Percentiles rank a stretch among this genome's conserved stretches.
These are phyloP conservation scores for Pseudohalonectria lignicola DNA, from an alignment of 2,329 filamentous ascomycete species.

Conservation along the genomic window DNA sequence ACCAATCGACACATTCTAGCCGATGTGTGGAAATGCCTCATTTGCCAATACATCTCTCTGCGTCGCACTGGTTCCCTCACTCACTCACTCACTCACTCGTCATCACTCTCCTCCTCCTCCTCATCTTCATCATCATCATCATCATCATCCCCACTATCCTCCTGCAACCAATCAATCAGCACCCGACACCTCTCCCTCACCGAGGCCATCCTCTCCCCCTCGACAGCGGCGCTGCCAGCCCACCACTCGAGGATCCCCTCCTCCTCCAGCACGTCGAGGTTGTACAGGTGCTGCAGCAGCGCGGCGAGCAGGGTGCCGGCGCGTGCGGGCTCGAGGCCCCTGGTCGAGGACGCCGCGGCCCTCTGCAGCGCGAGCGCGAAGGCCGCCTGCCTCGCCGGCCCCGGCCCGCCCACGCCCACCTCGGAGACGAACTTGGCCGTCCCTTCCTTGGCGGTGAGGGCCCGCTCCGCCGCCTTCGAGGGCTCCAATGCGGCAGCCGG, in stretches of 20 bases:
- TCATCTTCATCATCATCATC: conserved; percentile 46
- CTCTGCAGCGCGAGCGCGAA: conserved; percentile 74
- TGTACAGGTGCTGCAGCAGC: conserved; percentile 74
- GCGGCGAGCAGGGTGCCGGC: conserved; percentile 60
- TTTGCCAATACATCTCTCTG: too few relatives aligned
- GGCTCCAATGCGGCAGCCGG: conserved; percentile 44
- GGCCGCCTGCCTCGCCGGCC: conserved; percentile 60
- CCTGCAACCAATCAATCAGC: conserved; percentile 75
- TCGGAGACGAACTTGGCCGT: conserved; percentile 46
- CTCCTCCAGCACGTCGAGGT: conserved; percentile 75
- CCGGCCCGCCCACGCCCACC: conserved; percentile 52
- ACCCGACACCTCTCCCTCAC: conserved; percentile 65
- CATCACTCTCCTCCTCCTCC: conserved; percentile 8
- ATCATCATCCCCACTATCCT: conserved; percentile 63
- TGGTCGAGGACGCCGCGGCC: conserved; percentile 29
- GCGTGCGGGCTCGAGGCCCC: conserved; percentile 36
- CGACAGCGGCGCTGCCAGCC: conserved; percentile 58
- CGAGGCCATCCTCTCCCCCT: conserved; percentile 54
- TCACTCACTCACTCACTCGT: conserved; percentile 1
- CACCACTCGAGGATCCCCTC: conserved; percentile 87
- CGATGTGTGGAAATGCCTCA: too few relatives aligned
- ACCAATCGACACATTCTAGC: too few relatives aligned
- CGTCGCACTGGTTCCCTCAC: too few relatives aligned
- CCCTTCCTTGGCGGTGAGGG: conserved; percentile 43
- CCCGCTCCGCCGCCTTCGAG: conserved; percentile 50